Base-by-base conservation (phyloP, 192 early-diverging fungal genomes). In the Linnemannia schmuckeri region DNA sequence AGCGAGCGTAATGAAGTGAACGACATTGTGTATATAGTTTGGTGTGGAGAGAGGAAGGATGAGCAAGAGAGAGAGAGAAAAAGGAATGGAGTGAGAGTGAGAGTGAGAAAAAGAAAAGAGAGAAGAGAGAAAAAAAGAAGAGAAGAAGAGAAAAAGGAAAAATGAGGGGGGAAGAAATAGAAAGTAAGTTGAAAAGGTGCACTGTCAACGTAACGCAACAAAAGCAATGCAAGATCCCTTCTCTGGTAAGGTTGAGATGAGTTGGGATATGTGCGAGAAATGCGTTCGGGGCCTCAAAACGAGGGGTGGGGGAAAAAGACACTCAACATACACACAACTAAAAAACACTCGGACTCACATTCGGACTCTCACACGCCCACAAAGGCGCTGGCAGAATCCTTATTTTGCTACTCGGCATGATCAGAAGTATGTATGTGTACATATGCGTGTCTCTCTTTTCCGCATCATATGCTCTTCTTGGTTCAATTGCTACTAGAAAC, bases 1-100 rank as follows among this genome's bases (percentile, higher is more conserved):
- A 82, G 69, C 40, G 75, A 84, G 72, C 78, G 88, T 83, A 83
- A 83, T 84, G 81, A 80, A 71, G 61, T 61, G 68, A 88, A 66
- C 18, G 82, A 88, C 81, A 88, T 88, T 35, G 55, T 76, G 20
- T 49, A 27, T 38, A 42, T 70, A 80, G 24, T 6, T 41, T 35
- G 49, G 35, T 10, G 33, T 42, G 47, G 30, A 55, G 30, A 30
- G 46, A 69, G 38, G 61, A 68, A 63, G 35, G 52, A 37, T 42
- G 37, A 54, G 33, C 72, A 30, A 46, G 75, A 57, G 35, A 35
- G 30, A 49, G 15, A 42, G 40, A 38, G 24, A 38, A 33, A 38
- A 30, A 38, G 38, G 18, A 55, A 49, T 52, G 74, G 54, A 75
- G 44, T 49, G 57, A 82, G 38, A 82, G 42, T 40, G 38, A 72